Conservation (phyloP, 768 basidiomycete species). For the Hericium coralloides region DNA sequence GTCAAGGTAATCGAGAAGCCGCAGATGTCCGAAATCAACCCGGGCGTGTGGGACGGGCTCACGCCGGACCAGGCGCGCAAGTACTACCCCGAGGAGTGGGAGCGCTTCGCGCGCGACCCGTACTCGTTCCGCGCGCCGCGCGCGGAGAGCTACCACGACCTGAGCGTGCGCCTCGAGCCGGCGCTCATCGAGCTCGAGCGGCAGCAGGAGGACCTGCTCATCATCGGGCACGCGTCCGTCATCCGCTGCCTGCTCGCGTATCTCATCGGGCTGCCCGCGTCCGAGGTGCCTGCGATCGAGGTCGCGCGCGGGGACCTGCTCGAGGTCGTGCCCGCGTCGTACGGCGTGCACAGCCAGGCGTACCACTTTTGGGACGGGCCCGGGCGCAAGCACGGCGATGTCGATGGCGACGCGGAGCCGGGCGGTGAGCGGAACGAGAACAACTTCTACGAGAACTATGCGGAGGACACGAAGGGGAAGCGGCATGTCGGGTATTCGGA, state of each 20-base stretch:
- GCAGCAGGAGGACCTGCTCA: slow-evolving; percentile 88
- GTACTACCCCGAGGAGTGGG: slow-evolving; percentile 92
- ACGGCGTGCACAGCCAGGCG: slow-evolving; percentile 84
- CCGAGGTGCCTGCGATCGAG: slow-evolving; percentile 96
- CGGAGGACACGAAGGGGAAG: slow-evolving; percentile 36
- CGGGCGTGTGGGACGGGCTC: slow-evolving; percentile 94
- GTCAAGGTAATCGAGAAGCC: slow-evolving; percentile 91
- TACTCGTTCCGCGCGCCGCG: slow-evolving; percentile 88
- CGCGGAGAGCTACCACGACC: slow-evolving; percentile 96
- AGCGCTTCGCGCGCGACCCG: slow-evolving; percentile 84
- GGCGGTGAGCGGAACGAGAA: slow-evolving; percentile 43
- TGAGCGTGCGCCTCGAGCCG: slow-evolving; percentile 90
- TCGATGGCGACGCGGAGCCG: slow-evolving; percentile 23
- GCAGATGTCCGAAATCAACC: slow-evolving; percentile 98
- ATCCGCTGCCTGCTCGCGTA: slow-evolving; percentile 93
- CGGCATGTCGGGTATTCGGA: not conserved
- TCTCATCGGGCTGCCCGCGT: slow-evolving; percentile 87
- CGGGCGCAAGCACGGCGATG: slow-evolving; percentile 41
- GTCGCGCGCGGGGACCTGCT: slow-evolving; percentile 95
- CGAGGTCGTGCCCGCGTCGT: slow-evolving; percentile 83
- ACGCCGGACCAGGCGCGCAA: slow-evolving; percentile 83
- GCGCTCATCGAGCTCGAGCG: slow-evolving; percentile 90
- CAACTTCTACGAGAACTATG: slow-evolving; percentile 88
- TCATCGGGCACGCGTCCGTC: slow-evolving; percentile 95
- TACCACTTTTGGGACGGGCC: slow-evolving; percentile 92